phyloP scores from a whole-genome alignment of 176 grass and related monocot genomes.

The Pontederia crassipes region DNA sequence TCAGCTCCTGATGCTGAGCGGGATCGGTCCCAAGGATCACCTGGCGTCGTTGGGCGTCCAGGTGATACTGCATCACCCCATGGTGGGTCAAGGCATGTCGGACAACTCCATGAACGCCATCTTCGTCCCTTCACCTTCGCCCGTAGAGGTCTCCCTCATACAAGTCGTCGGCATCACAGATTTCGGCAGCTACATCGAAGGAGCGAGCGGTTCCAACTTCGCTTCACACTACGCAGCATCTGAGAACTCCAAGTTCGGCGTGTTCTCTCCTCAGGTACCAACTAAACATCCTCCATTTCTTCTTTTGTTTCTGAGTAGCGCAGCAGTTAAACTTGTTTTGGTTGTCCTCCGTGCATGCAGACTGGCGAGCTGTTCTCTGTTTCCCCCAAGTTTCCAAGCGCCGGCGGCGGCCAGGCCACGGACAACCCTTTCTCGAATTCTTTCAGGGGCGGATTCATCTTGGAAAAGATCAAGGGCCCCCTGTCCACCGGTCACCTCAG shows the following conservation, averaged over 20 bases:
- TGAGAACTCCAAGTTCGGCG: no score
- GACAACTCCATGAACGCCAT: slow-evolving; percentile 5
- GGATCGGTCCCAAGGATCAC: background rate
- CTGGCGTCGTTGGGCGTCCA: background rate
- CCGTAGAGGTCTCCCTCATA: background rate
- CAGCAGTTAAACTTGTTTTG: no score
- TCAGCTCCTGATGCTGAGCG: background rate
- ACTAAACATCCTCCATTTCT: no score
- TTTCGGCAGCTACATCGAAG: background rate
- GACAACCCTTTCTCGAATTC: no score
- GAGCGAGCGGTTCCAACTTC: background rate
- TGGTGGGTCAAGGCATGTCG: background rate
- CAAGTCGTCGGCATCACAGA: slow-evolving; percentile 1
- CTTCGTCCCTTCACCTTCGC: background rate
- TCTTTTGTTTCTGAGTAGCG: no score
- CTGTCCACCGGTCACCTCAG: slow-evolving; percentile 46
- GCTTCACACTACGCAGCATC: background rate
- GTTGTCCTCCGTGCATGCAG: no score
- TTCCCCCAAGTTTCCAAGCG: no score
- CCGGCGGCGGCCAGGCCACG: no score
- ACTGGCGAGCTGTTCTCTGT: no score
- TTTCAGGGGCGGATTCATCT: slow-evolving; percentile 64
- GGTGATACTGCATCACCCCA: background rate
- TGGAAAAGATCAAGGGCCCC: slow-evolving; percentile 62
- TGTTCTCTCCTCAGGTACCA: no score